Conservation (phyloP, 805 yeast species). For the Saturnispora dispora region DNA sequence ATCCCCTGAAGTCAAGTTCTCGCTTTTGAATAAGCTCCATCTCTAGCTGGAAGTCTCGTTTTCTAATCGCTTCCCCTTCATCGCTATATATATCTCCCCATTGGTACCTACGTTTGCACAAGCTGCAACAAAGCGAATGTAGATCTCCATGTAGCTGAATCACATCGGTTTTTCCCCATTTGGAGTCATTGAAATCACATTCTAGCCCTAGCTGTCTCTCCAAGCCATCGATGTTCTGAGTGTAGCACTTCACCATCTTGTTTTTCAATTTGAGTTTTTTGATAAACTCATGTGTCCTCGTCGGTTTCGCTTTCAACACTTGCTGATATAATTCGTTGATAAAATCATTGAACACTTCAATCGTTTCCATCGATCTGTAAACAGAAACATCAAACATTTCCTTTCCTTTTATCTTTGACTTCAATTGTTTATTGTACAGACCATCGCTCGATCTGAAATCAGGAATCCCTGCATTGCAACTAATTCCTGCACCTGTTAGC, state of each 20-base stretch:
- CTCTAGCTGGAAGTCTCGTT: constrained; percentile 3
- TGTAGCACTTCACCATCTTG: constrained; percentile 75
- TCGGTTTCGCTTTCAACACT: constrained; percentile 62
- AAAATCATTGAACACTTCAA: constrained; percentile 73
- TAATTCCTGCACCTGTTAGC: constrained; percentile 93
- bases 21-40: constrained; percentile 3
- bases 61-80: constrained; percentile 22
- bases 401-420: constrained; percentile 67
- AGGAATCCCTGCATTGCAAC: constrained; percentile 96
- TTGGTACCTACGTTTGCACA: constrained; percentile 45
- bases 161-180: constrained; percentile 62
- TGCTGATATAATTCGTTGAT: constrained; percentile 70
- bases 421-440: constrained; percentile 44
- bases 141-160: constrained; percentile 90
- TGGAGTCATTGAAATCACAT: constrained; percentile 42
- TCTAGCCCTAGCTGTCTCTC: constrained; percentile 59
- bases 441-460: constrained; percentile 86
- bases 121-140: constrained; percentile 65
- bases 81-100: constrained; percentile 45
- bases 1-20: not conserved
- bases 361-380: constrained; percentile 58
- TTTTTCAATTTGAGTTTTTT: constrained; percentile 48
- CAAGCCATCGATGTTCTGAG: constrained; percentile 90
- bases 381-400: constrained; percentile 85
- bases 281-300: constrained; percentile 76